Evolutionary conservation across 352 stramenopile species (phyloP).

Genomic region (Phytophthora tubulina): DNA sequence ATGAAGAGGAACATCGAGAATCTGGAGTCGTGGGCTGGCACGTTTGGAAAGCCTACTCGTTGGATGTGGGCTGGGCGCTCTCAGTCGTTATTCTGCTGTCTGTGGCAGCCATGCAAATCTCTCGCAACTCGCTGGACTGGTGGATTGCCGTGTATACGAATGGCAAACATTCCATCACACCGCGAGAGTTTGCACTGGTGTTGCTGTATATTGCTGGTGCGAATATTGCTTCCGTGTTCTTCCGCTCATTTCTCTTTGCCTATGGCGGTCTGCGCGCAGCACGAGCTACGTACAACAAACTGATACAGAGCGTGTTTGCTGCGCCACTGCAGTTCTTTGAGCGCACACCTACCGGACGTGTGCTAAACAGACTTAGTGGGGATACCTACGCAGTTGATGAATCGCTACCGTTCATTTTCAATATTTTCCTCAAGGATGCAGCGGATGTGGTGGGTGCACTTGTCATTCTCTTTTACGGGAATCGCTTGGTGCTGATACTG

Average conservation of each 20-base stretch:
- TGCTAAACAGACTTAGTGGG: slow-evolving; percentile 83
- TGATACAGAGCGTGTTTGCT: slow-evolving; percentile 66
- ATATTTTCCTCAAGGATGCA: slow-evolving; percentile 89
- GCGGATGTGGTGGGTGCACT: slow-evolving; percentile 77
- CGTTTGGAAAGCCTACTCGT: slow-evolving; percentile 74
- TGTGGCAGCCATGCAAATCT: slow-evolving; percentile 79
- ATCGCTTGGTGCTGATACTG: slow-evolving; percentile 76
- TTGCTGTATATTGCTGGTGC: slow-evolving; percentile 71
- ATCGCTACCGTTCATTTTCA: slow-evolving; percentile 90
- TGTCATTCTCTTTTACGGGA: slow-evolving; percentile 84
- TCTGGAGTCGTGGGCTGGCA: slow-evolving; percentile 57
- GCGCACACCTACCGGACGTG: slow-evolving; percentile 65
- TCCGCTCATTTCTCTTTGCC: slow-evolving; percentile 89
- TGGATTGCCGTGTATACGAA: slow-evolving; percentile 90
- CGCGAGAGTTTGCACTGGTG: slow-evolving; percentile 59
- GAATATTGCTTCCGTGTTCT: slow-evolving; percentile 76
- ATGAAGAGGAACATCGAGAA: slow-evolving; percentile 73
- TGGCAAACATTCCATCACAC: slow-evolving; percentile 57
- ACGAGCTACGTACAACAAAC: slow-evolving; percentile 59
- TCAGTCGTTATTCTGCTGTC: slow-evolving; percentile 60
- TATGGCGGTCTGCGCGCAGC: slow-evolving; percentile 81
- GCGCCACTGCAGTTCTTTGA: slow-evolving; percentile 79
- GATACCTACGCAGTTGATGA: slow-evolving; percentile 90
- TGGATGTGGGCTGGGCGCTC: slow-evolving; percentile 58
- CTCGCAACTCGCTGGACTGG: slow-evolving; percentile 81